These are phyloP conservation scores for Talaromyces wortmannii DNA, from an alignment of 495 filamentous ascomycete species.

Conservation along the genomic window DNA sequence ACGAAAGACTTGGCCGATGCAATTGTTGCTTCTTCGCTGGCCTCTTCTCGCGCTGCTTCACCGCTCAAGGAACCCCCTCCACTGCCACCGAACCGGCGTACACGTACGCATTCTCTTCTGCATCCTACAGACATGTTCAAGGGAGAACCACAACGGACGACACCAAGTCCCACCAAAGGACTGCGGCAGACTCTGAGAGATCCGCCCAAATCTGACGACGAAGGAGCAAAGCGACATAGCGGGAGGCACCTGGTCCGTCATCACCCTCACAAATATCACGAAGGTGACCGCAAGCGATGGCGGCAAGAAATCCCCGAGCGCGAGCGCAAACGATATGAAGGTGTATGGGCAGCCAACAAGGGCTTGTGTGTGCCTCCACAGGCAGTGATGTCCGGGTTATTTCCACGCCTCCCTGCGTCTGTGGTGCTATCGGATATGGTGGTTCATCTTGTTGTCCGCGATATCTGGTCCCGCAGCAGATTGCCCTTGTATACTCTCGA, in stretches of 20 bases:
- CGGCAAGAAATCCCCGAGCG: constrained; percentile 65
- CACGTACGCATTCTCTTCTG: constrained; percentile 34
- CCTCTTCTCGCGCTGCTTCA: constrained; percentile 59
- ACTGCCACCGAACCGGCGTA: constrained; percentile 41
- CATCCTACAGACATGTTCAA: constrained; percentile 22
- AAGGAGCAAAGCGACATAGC: constrained; percentile 44
- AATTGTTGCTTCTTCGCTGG: constrained; percentile 78
- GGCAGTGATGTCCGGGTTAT: constrained; percentile 1
- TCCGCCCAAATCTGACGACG: constrained; percentile 49
- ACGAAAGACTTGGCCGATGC: constrained; percentile 60
- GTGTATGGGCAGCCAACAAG: constrained; percentile 90
- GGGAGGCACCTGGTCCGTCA: constrained; percentile 44
- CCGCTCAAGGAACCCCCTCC: constrained; percentile 36
- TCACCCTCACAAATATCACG: constrained; percentile 78
- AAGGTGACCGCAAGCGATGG: constrained; percentile 84
- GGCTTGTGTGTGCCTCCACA: constrained; percentile 48
- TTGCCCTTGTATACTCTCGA: constrained; percentile 62
- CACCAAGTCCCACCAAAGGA: constrained; percentile 47
- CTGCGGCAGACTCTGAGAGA: constrained; percentile 73
- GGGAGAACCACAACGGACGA: constrained; percentile 31
- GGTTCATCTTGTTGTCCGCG: constrained; percentile 70
- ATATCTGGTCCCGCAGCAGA: constrained; percentile 78
- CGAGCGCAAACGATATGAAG: constrained; percentile 89
- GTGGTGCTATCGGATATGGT: constrained; percentile 46
- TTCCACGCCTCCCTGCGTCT: background rate